Evolutionary conservation across 1,284 basidiomycete genomes (phyloP), one percentile per base, ranked within the genome.

Genomic region (Cutaneotrichosporon spelunceum): DNA sequence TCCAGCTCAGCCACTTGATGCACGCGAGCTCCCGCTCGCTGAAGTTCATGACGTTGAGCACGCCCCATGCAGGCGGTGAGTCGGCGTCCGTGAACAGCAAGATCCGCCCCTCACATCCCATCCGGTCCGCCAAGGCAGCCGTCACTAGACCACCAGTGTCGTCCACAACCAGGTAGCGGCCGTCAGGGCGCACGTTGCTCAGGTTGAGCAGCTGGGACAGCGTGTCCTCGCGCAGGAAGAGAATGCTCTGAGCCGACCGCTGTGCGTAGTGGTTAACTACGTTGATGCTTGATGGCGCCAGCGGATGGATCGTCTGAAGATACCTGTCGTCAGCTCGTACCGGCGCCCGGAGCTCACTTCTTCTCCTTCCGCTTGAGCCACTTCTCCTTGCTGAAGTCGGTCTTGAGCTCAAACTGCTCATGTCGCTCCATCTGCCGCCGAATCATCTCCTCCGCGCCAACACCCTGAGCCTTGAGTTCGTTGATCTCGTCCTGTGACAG

Each of bases 311-410:
- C 8, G 86, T 85, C 75, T 92, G 94, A 11, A 88, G 87, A 76
- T 92, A 98, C 73, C 91, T 95, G 67, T 13, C n/a, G 52, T 59
- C 23, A 60, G 59, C 10, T 26, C 10, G 34, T 26, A 6, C 0
- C 39, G 23, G 9, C 7, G 9, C 4, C 4, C 5, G 1, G 19
- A 14, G 78, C 84, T 67, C 73, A 93, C 93, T 97, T 97, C 66
- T 90, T 91, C 79, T 94, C 91, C 78, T 97, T 97, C 52, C 91
- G 83, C 76, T 93, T 93, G 74, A 86, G 88, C 80, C 96, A 97
- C 76, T 97, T 97, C 72, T 96, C 93, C 78, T 97, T 96, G 77
- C 90, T 93, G 75, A 93, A 96, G 78, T 94, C 94, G 1, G 93
- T 96, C 80, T 97, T 97, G 57, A 95, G 81, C 9, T 86, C 86